These are phyloP conservation scores for Fusarium torreyae DNA, from an alignment of 2,329 filamentous ascomycete genomes.

Conservation along the genomic window DNA sequence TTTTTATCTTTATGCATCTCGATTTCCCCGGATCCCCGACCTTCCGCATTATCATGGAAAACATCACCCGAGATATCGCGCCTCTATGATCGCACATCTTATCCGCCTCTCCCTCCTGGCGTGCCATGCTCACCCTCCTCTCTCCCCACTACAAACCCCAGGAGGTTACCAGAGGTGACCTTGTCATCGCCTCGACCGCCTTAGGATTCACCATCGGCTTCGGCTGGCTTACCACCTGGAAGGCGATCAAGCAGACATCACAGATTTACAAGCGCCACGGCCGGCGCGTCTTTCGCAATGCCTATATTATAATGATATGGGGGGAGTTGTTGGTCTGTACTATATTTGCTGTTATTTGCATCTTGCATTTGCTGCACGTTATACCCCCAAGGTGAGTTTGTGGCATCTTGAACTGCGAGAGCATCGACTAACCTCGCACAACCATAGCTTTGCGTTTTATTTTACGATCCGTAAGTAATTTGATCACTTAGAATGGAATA, in stretches of 20 bases:
- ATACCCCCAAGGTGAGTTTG: conserved; percentile 48
- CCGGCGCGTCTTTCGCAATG: conserved; percentile 53
- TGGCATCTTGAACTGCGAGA: accelerated
- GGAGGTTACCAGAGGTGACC: conserved; percentile 42
- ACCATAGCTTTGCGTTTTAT: conserved; percentile 49
- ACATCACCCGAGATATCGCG: conserved; percentile 14
- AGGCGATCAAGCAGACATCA: conserved; percentile 55
- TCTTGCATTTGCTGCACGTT: conserved; percentile 42
- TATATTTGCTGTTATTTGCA: conserved; percentile 58
- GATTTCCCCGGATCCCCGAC: neutral
- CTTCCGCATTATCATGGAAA: conserved; percentile 27
- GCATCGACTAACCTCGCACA: conserved; percentile 8
- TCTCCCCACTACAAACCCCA: conserved; percentile 42
- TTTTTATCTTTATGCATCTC: neutral
- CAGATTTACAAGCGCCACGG: conserved; percentile 55
- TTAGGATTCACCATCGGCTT: conserved; percentile 60
- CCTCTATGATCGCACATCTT: conserved; percentile 13
- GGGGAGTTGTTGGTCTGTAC: conserved; percentile 60
- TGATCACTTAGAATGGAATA: accelerated
- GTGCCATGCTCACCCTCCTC: conserved; percentile 47
- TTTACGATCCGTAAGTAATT: conserved; percentile 47
- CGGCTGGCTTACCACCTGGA: conserved; percentile 58
- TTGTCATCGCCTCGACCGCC: conserved; percentile 52
- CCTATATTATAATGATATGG: conserved; percentile 66
- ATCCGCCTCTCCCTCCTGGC: neutral